A percentile compares a stretch with the other conserved stretches of the same genome.
Conservation (phyloP, 495 filamentous ascomycete species). For the Penicillium odoratum region DNA sequence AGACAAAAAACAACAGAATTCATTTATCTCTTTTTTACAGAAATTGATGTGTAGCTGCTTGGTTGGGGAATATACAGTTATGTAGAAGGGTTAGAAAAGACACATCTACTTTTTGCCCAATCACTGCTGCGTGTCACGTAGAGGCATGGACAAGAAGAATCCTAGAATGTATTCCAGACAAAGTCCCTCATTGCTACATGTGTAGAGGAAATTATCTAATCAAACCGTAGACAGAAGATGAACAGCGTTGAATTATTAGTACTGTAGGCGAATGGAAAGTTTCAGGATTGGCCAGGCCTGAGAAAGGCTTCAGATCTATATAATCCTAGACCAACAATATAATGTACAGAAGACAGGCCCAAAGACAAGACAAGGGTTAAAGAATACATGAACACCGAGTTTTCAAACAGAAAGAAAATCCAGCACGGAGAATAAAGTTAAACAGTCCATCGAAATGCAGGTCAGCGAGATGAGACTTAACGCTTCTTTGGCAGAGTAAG, state of each 20-base stretch:
- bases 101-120: too few relatives aligned
- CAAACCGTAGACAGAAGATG: too few relatives aligned
- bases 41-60: too few relatives aligned
- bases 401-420: constrained; percentile 4
- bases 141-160: too few relatives aligned
- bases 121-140: too few relatives aligned
- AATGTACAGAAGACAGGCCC: constrained; percentile 5
- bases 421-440: neutral
- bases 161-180: too few relatives aligned
- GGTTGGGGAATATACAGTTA: too few relatives aligned
- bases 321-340: constrained; percentile 5
- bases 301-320: neutral
- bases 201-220: too few relatives aligned
- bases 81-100: too few relatives aligned
- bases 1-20: neutral
- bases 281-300: neutral
- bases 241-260: neutral
- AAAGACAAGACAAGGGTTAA: neutral
- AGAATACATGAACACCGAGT: constrained; percentile 8
- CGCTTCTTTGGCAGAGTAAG: neutral
- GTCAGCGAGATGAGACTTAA: neutral
- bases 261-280: neutral
- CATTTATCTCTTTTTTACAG: too few relatives aligned
- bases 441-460: neutral
- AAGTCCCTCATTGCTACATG: too few relatives aligned